A percentile compares a stretch with the other conserved stretches of the same genome.
These are phyloP conservation scores for Astrocystis sublimbata DNA, from an alignment of 495 filamentous ascomycete species.

Conservation along the genomic window DNA sequence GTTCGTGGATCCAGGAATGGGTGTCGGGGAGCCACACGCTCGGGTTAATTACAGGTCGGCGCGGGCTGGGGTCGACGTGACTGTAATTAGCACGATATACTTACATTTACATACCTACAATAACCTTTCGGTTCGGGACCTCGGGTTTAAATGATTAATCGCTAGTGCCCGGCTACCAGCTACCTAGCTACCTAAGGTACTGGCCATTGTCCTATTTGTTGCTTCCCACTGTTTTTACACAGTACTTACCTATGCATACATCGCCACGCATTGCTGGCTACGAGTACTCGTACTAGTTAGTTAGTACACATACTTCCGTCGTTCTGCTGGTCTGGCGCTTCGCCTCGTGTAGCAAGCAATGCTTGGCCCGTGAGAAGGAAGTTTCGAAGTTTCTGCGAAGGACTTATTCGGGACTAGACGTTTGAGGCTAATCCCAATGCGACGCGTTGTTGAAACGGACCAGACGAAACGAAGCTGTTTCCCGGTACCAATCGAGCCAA, in stretches of 20 bases:
- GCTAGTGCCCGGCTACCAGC: not conserved
- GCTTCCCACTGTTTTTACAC: too few species aligned
- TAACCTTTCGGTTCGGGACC: not conserved
- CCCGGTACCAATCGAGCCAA: not conserved
- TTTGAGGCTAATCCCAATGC: slow-evolving; percentile 14
- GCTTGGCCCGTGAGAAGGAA: not conserved
- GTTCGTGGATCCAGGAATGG: slow-evolving; percentile 19
- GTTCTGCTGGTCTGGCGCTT: not conserved
- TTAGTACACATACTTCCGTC: slow-evolving; percentile 1
- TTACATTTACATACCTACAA: not conserved
- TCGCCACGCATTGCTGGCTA: too few species aligned
- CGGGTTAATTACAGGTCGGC: slow-evolving; percentile 17
- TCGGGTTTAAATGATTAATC: slow-evolving; percentile 7
- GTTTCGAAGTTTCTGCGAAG: not conserved
- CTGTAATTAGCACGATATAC: not conserved
- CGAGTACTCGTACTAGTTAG: not conserved
- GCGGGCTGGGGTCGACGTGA: slow-evolving; percentile 2
- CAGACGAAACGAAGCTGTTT: slow-evolving; percentile 4
- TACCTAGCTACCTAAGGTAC: too few species aligned
- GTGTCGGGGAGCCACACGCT: slow-evolving; percentile 15
- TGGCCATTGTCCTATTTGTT: too few species aligned
- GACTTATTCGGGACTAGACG: slow-evolving; percentile 13
- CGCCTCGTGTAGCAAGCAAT: not conserved
- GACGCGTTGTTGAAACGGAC: not conserved
- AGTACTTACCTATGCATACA: too few species aligned